Conservation (phyloP, 1,139 yeast species). For the Kodamaea fungicola region DNA sequence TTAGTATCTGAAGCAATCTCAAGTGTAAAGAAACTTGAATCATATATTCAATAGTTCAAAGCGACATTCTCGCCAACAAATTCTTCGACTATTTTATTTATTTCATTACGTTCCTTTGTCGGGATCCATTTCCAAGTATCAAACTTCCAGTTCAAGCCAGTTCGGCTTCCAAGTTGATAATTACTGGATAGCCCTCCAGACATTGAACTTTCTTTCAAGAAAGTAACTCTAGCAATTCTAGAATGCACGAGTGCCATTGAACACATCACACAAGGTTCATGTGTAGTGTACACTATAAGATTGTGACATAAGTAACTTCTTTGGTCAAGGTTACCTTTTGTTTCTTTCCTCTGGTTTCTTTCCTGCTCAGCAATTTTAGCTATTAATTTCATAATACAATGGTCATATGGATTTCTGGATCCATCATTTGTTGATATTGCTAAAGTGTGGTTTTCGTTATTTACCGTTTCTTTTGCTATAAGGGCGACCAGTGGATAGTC, state of each 20-base stretch:
- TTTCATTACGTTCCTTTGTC: conserved; percentile 19
- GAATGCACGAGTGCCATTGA: conserved; percentile 95
- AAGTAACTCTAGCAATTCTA: conserved; percentile 67
- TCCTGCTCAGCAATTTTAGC: conserved; percentile 55
- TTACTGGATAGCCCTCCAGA: conserved; percentile 58
- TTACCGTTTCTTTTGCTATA: conserved; percentile 18
- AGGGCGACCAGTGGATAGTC: conserved; percentile 17
- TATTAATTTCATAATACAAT: conserved; percentile 73
- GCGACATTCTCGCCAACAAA: conserved; percentile 1
- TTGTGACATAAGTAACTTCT: conserved; percentile 67
- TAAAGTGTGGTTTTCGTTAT: conserved; percentile 15
- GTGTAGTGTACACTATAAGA: conserved; percentile 79
- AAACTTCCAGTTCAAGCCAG: conserved; percentile 74
- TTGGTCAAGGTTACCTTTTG: conserved; percentile 6
- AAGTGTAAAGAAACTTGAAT: conserved; percentile 8
- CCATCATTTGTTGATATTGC: conserved; percentile 20
- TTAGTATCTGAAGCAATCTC: conserved; percentile 7
- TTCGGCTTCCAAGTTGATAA: conserved; percentile 70
- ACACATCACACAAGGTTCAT: conserved; percentile 98
- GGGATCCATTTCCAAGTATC: conserved; percentile 70
- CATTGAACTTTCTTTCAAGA: conserved; percentile 38
- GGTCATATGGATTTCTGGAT: conserved; percentile 50
- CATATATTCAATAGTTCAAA: conserved; percentile 5
- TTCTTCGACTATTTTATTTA: conserved; percentile 13
- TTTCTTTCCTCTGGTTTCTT: conserved; percentile 23